These are phyloP conservation scores for Xylariaceae sp. DNA, from an alignment of 2,329 filamentous ascomycete species.

Conservation along the genomic window DNA sequence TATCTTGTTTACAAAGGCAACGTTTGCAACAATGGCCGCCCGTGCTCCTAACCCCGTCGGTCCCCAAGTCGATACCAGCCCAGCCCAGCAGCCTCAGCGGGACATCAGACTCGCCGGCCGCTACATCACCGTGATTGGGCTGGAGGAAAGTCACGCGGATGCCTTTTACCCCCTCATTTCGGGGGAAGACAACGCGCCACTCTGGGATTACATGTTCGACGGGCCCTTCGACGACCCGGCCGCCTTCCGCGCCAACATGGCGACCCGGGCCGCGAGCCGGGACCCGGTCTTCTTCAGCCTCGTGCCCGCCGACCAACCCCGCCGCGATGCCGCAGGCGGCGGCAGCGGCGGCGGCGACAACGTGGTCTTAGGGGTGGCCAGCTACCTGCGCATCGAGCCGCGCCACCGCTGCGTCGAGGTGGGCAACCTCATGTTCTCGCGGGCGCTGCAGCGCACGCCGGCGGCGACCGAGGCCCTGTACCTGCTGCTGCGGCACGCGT, in stretches of 20 bases:
- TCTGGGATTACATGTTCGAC: conserved; percentile 21
- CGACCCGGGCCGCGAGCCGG: conserved; percentile 7
- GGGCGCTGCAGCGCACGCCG: conserved; percentile 42
- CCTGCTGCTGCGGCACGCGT: conserved; percentile 44
- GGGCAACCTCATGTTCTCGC: conserved; percentile 46
- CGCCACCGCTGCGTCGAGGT: conserved; percentile 47
- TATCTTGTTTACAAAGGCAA: no score
- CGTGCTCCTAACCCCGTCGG: background rate
- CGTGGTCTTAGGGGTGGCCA: conserved; percentile 17
- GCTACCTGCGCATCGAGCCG: conserved; percentile 37
- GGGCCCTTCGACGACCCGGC: conserved; percentile 16
- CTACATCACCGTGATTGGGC: conserved; percentile 13
- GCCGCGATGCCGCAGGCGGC: background rate
- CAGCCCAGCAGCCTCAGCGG: background rate
- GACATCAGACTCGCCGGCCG: conserved; percentile 10
- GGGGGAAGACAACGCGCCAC: conserved; percentile 14
- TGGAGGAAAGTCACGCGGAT: conserved; percentile 13
- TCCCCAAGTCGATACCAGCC: background rate
- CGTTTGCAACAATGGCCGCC: background rate
- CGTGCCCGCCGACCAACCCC: conserved; percentile 2
- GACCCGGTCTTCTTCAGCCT: conserved; percentile 18
- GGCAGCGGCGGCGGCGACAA: conserved; percentile 2
- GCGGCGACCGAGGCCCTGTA: conserved; percentile 52
- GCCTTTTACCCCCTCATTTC: conserved; percentile 16
- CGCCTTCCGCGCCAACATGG: conserved; percentile 12